These are phyloP conservation scores for Xylaria digitata DNA, from an alignment of 2,329 filamentous ascomycete genomes.

Conservation along the genomic window DNA sequence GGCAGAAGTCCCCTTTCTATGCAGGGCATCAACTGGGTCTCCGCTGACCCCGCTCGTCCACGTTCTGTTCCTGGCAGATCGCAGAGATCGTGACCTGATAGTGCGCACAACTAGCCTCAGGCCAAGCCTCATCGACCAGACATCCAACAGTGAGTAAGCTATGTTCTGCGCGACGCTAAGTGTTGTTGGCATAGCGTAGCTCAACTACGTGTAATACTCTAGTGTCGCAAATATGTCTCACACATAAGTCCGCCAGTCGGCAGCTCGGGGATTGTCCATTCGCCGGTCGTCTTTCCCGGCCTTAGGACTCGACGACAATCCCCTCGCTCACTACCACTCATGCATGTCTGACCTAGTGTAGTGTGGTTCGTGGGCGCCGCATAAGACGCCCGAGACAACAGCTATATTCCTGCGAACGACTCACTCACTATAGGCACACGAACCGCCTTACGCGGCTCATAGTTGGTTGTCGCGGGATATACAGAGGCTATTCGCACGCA, in stretches of 20 bases:
- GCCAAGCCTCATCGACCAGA: constrained; percentile 16
- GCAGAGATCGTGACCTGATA: constrained; percentile 14
- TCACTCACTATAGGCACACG: neutral
- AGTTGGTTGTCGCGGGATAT: neutral
- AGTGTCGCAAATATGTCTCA: constrained; percentile 15
- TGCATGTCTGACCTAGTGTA: neutral
- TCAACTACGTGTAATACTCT: constrained; percentile 1
- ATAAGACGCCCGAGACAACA: constrained; percentile 13
- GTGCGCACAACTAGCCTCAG: constrained; percentile 10
- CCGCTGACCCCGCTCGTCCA: constrained; percentile 19
- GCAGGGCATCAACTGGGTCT: constrained; percentile 1
- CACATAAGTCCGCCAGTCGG: neutral
- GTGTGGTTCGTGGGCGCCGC: neutral
- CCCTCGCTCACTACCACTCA: constrained; percentile 4
- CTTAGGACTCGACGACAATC: neutral
- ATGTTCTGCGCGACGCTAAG: neutral
- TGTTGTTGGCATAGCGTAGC: neutral
- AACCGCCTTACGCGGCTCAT: constrained; percentile 1
- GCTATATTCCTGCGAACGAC: neutral
- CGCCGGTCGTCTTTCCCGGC: neutral
- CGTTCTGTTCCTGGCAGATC: constrained; percentile 36
- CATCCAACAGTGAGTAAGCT: neutral
- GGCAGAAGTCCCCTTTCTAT: neutral
- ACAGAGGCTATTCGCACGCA: neutral
- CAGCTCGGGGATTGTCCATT: neutral